Conservation (phyloP, 2,329 filamentous ascomycete species). For the Alternaria triticina region DNA sequence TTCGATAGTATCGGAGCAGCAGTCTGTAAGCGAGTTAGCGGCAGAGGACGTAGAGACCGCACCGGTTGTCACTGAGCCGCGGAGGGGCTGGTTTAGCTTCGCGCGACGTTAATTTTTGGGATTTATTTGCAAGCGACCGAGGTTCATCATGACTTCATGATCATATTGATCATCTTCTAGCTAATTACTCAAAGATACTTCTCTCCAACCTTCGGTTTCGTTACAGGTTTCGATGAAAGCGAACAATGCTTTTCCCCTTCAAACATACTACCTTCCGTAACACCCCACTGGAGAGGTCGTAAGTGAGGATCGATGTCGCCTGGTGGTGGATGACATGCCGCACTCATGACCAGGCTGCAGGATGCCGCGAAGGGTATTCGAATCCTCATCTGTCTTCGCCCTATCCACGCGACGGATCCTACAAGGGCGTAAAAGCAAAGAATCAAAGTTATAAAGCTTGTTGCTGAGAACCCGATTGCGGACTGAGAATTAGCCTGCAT, state of each 20-base stretch:
- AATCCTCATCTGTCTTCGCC: slow-evolving; percentile 67
- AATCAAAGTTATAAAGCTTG: background rate
- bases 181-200: background rate
- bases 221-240: background rate
- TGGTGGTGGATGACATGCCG: slow-evolving; percentile 26
- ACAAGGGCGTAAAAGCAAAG: background rate
- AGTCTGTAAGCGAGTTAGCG: background rate
- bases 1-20: background rate
- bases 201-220: background rate
- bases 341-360: slow-evolving; percentile 56
- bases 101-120: background rate
- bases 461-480: background rate
- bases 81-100: background rate
- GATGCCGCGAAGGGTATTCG: slow-evolving; percentile 82
- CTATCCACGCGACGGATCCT: background rate
- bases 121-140: background rate
- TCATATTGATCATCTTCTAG: too few relatives aligned
- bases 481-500: background rate
- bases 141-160: background rate
- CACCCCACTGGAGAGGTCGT: slow-evolving; percentile 32
- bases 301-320: slow-evolving; percentile 15
- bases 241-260: background rate
- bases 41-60: background rate
- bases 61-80: background rate
- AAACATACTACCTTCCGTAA: background rate